Base-by-base conservation (phyloP, 768 basidiomycete species). In the Tylopilus intermedius region DNA sequence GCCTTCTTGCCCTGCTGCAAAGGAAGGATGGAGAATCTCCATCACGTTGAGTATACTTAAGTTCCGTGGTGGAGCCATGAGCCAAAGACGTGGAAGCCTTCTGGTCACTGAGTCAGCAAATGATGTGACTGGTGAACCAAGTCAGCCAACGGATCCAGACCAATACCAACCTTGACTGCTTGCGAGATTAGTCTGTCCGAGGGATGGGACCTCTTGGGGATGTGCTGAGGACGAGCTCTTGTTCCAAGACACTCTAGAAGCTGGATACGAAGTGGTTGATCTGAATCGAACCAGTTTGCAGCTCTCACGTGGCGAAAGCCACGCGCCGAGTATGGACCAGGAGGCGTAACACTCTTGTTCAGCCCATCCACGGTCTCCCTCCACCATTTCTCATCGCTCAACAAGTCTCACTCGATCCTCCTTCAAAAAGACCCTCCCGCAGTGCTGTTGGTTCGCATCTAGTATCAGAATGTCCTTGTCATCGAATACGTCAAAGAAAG, bases 321-420 rank as follows among this genome's bases (percentile, higher is more conserved):
- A 67, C 58, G 65, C 64, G 56, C 65, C 56, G 60, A 58, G 67
- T 57, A 65, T 55, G 58, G 63, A 50, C 56, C 57, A 65, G 61
- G 53, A 59, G 65, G 63, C 59, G 57, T 61, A 65, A 61, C 63
- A 65, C 61, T 64, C 66, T 69, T 67, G 66, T 67, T 58, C 67
- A 58, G 62, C 51, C 51, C 65, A 62, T 67, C 56, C 66, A 69
- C 61, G 48, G 39, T 58, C 60, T 58, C 65, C 58, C 59, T 65
- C 65, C 55, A 37, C 58, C 49, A 40, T 57, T 62, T 62, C 61
- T 63, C 66, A 67, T 69, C 63, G 57, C 50, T 52, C 63, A 45
- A 48, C 57, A 56, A 55, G 56, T 49, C 39, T 37, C 35, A 38
- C 53, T 53, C 21, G 47, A 59, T 65, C 54, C 53, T 38, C 33